Base-by-base conservation (phyloP, 768 basidiomycete species). In the Tulasnella sp. region DNA sequence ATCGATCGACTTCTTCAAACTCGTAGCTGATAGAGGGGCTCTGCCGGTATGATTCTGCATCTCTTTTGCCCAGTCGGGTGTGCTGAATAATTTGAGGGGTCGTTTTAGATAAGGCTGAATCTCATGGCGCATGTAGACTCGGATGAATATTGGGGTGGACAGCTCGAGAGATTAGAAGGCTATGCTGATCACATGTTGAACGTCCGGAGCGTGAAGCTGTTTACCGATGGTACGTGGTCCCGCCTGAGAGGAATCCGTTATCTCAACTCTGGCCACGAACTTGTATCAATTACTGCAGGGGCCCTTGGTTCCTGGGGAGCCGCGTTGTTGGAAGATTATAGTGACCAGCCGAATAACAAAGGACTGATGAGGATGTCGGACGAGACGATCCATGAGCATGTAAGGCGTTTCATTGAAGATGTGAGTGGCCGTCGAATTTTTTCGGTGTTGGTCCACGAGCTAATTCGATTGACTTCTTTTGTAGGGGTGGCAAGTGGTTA, bases 231-330 rank as follows among this genome's bases (percentile, higher is more conserved):
- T 89, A 77, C 38, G 82, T 76, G 31, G n/a, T n/a, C 19, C 25
- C 72, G 40, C 14, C 42, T 9, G 38, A 76, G 58, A 8, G 14
- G 74, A 1, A 52, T 34, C 67, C 34, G 31, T 77, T 78, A 45
- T 22, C 12, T 22, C 25, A 58, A 14, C 17, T 74, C 52, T 77
- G 80, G 25, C 82, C 70, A 38, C 19, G 42, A 15, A 19, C 22
- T 75, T 5, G 40, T 39, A 39, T 7, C 3, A 11, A 29, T 29
- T 12, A 58, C 22, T 58, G 42, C 75, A 91, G 91, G 96, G 54
- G 96, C 96, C 0, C 87, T 99, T 4, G 94, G 97, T 0, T 93
- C 92, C 1, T 93, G 93, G 86, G 96, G 97, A 8, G 96, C 97
- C 0, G 96, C 97, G 0, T 86, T 99, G 75, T 83, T 93, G 6